Evolutionary conservation across 2,329 filamentous ascomycete species (phyloP).

Genomic region (Exophiala spinifera): DNA sequence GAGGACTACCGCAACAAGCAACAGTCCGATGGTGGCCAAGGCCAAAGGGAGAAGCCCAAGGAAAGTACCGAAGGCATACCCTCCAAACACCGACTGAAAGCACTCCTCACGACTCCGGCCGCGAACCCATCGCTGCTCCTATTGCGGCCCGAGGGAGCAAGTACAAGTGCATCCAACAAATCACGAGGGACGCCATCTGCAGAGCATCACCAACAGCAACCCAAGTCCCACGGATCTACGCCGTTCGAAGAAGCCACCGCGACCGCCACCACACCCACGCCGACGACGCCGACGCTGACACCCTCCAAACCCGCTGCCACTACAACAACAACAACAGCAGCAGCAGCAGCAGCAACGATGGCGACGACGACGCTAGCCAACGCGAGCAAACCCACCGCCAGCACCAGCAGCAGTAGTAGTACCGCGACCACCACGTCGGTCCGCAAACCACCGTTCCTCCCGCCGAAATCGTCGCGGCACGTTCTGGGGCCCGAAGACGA

Average conservation of each 20-base stretch:
- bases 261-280: too few relatives aligned
- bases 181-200: too few relatives aligned
- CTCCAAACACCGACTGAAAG: constrained; percentile 14
- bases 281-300: too few relatives aligned
- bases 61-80: constrained; percentile 13
- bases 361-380: too few relatives aligned
- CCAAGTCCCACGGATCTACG: background rate
- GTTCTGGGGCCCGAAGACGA: constrained; percentile 29
- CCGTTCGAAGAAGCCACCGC: background rate
- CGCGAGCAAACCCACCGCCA: too few relatives aligned
- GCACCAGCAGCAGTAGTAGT: too few relatives aligned
- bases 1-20: constrained; percentile 30
- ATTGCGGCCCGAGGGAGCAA: background rate
- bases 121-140: constrained; percentile 1
- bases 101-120: constrained; percentile 11
- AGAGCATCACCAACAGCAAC: too few relatives aligned
- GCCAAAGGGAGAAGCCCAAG: background rate
- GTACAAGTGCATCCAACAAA: background rate
- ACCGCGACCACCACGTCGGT: background rate
- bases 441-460: background rate
- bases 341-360: too few relatives aligned
- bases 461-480: background rate
- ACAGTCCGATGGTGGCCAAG: constrained; percentile 5
- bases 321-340: too few relatives aligned
- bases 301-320: too few relatives aligned